phyloP scores from a whole-genome alignment of 2,329 filamentous ascomycete genomes.

The Falciphora oryzae region DNA sequence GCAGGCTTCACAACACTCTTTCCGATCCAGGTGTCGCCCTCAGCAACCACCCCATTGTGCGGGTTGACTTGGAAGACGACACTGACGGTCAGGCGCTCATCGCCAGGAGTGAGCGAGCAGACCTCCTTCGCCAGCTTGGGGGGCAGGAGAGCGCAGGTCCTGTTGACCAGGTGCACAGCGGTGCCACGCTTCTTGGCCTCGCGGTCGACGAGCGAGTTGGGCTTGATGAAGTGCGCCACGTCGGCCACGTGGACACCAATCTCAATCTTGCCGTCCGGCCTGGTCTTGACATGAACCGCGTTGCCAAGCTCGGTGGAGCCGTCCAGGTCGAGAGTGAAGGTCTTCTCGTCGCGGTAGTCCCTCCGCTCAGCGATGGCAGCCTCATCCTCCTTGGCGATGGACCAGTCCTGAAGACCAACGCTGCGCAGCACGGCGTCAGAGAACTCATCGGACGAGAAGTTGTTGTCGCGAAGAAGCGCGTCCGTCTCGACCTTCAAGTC shows the following conservation, averaged over 20 bases:
- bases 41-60: slow-evolving; percentile 68
- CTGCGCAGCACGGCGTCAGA: slow-evolving; percentile 93
- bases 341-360: slow-evolving; percentile 83
- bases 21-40: slow-evolving; percentile 89
- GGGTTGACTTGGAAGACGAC: slow-evolving; percentile 89
- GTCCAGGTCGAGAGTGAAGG: slow-evolving; percentile 89
- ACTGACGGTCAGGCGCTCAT: slow-evolving; percentile 87
- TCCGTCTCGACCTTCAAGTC: slow-evolving; percentile 97
- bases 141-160: slow-evolving; percentile 81
- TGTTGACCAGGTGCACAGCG: slow-evolving; percentile 89
- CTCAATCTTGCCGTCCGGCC: slow-evolving; percentile 80
- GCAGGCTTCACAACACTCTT: slow-evolving; percentile 90
- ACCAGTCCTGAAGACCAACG: slow-evolving; percentile 89
- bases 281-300: slow-evolving; percentile 84
- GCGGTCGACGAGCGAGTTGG: slow-evolving; percentile 89
- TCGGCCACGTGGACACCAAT: slow-evolving; percentile 94
- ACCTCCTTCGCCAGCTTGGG: slow-evolving; percentile 79
- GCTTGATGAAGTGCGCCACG: slow-evolving; percentile 94
- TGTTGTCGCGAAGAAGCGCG: slow-evolving; percentile 94
- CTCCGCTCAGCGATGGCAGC: slow-evolving; percentile 66
- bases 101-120: slow-evolving; percentile 78
- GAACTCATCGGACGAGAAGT: slow-evolving; percentile 96
- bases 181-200: slow-evolving; percentile 98
- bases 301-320: slow-evolving; percentile 85
- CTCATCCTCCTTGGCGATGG: slow-evolving; percentile 76